Evolutionary conservation across 352 stramenopile species (phyloP).

Genomic region (Phytophthora kernoviae): DNA sequence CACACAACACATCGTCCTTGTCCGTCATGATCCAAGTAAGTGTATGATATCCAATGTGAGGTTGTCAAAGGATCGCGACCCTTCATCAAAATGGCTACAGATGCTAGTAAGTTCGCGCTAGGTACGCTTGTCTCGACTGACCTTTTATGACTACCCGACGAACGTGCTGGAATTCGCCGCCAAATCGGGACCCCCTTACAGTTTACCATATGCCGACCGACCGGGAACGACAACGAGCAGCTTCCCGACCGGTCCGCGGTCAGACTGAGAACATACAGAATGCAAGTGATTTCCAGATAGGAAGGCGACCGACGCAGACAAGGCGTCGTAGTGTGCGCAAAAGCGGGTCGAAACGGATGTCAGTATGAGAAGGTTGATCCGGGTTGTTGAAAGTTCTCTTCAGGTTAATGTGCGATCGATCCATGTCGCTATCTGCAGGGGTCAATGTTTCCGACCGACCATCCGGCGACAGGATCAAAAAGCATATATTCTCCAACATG

Average conservation of each 20-base stretch:
- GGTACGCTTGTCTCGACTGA: not conserved
- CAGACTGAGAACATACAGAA: slow-evolving; percentile 20
- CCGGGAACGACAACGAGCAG: slow-evolving; percentile 20
- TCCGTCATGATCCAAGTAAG: slow-evolving; percentile 15
- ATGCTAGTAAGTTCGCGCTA: not conserved
- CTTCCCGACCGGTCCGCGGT: not conserved
- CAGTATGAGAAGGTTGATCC: slow-evolving; percentile 23
- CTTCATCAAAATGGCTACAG: slow-evolving; percentile 15
- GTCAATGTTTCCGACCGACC: slow-evolving; percentile 33
- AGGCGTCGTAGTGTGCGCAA: not conserved
- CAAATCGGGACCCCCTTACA: slow-evolving; percentile 26
- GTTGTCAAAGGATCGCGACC: slow-evolving; percentile 23
- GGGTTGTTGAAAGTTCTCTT: no score
- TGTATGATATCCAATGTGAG: not conserved
- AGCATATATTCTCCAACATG: slow-evolving; percentile 32
- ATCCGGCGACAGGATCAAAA: slow-evolving; percentile 2
- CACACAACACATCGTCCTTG: slow-evolving; percentile 59
- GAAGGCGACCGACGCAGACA: slow-evolving; percentile 27
- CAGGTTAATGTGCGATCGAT: not conserved
- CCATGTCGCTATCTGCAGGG: slow-evolving; percentile 23
- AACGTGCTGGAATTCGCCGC: slow-evolving; percentile 31
- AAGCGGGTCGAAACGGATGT: not conserved
- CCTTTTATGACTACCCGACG: not conserved
- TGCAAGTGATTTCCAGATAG: slow-evolving; percentile 8
- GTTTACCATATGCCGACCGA: slow-evolving; percentile 50